Conservation (phyloP, 345 rosid species). For the Ceriops zippeliana region DNA sequence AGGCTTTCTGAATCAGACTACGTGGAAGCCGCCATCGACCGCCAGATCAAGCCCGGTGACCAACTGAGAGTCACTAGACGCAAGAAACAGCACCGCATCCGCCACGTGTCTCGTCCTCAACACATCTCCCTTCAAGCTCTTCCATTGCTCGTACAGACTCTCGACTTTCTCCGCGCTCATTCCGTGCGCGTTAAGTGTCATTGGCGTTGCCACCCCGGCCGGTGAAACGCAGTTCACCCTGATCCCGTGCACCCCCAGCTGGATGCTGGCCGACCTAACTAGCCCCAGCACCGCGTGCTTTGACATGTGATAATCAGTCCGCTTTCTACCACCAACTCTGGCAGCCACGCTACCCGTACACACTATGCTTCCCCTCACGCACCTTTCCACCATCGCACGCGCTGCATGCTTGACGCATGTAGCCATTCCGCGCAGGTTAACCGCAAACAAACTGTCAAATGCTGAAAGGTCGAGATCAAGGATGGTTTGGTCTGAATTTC, state of each 20-base stretch:
- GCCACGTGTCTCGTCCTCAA: slow-evolving; percentile 32
- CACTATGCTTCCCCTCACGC: slow-evolving; percentile 36
- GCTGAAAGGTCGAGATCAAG: slow-evolving; percentile 22
- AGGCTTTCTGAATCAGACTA: no score
- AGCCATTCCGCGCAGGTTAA: slow-evolving; percentile 35
- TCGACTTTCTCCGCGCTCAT: slow-evolving; percentile 19
- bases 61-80: slow-evolving; percentile 29
- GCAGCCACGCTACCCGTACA: slow-evolving; percentile 37
- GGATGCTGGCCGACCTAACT: slow-evolving; percentile 36
- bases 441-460: slow-evolving; percentile 17
- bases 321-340: neutral
- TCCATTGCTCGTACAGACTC: neutral
- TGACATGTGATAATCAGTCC: slow-evolving; percentile 32
- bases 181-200: neutral
- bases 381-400: slow-evolving; percentile 33
- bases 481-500: slow-evolving; percentile 21
- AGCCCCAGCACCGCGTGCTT: slow-evolving; percentile 42
- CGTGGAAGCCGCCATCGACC: slow-evolving; percentile 30
- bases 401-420: slow-evolving; percentile 33
- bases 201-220: slow-evolving; percentile 27
- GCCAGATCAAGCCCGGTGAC: slow-evolving; percentile 35
- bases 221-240: slow-evolving; percentile 47
- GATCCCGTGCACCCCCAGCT: slow-evolving; percentile 43
- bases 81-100: slow-evolving; percentile 40
- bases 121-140: slow-evolving; percentile 24